A percentile compares a stretch with the other conserved stretches of the same genome.
Conservation (phyloP, 306 rosid genomes). For the Quercus agrifolia region DNA sequence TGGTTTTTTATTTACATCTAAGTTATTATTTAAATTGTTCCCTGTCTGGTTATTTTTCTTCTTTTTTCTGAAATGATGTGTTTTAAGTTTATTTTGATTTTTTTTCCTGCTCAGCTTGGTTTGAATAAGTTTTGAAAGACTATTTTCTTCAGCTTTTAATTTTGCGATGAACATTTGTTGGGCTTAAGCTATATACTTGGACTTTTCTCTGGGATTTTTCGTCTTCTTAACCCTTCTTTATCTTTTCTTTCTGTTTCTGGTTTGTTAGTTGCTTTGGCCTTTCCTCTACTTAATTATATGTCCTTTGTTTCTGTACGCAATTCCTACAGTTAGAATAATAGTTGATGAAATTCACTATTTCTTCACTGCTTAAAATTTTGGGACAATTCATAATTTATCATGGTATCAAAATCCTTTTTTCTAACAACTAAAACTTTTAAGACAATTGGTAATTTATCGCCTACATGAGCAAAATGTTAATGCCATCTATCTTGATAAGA, state of each 20-base stretch:
- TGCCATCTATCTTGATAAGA: conserved; percentile 3
- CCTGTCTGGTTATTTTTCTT: not conserved
- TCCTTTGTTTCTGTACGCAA: not conserved
- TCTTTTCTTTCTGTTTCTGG: not conserved
- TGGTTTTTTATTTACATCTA: not conserved
- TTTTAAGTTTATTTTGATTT: not conserved
- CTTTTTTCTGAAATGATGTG: not conserved
- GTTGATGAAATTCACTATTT: no score
- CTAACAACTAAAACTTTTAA: no score
- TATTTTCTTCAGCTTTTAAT: conserved; percentile 14
- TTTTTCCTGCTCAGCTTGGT: conserved; percentile 8
- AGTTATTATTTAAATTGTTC: not conserved
- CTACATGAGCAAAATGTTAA: not conserved
- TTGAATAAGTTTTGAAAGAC: conserved; percentile 13
- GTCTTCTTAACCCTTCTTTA: conserved; percentile 32
- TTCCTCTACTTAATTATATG: not conserved
- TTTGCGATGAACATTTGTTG: conserved; percentile 18
- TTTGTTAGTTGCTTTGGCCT: conserved; percentile 18
- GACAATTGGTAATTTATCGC: no score
- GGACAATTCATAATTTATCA: no score
- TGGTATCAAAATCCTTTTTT: no score
- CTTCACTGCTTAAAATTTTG: no score
- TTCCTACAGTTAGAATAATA: not conserved
- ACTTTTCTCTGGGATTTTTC: conserved; percentile 23
- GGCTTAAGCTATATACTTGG: conserved; percentile 13